Evolutionary conservation across 2,329 filamentous ascomycete genomes (phyloP), one percentile per base, ranked within the genome.

Genomic region (Rhinocladiella similis): DNA sequence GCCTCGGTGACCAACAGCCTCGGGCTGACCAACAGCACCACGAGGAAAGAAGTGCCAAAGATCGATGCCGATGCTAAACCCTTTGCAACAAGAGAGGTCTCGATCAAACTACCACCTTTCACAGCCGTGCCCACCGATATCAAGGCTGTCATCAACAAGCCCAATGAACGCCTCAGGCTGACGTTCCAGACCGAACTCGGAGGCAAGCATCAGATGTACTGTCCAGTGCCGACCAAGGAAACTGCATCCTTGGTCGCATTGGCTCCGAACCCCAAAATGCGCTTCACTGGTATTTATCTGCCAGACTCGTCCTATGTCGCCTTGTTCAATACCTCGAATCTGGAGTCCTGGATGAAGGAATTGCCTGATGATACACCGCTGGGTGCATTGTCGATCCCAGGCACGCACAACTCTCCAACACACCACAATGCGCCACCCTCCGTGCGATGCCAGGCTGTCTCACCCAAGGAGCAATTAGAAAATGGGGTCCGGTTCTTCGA

Each of bases 401-500:
- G 94, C 62, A 97, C 94, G 0, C 94, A 99, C 78, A 97, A 99
- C 75, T 90, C 89, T 16, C 90, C 94, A 5, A 95, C 92, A 9
- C 88, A 84, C 75, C 82, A 95, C 77, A 82, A 84, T 47, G 92
- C 94, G 12, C 82, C 97, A 4, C 94, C 94, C 1, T 96, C 91
- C 1, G 94, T 97, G 36, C 88, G 94, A 38, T 97, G 94, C 73
- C 94, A 99, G 75, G 87, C 89, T 33, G 90, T 92, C 16, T 79
- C 83, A 59, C 81, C 95, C 4, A 78, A 80, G 47, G 84, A 87
- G 51, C 94, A 99, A 73, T 84, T 99, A 25, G 80, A 86, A 54
- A 93, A 96, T 70, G 94, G 94, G 25, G 88, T 97, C 45, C 90
- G 94, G 50, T 97, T 97, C 79, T 86, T 99, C 64, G 94, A 99